A percentile compares a stretch with the other conserved stretches of the same genome.
Conservation (phyloP, 2,329 filamentous ascomycete genomes). For the Madurella mycetomatis region DNA sequence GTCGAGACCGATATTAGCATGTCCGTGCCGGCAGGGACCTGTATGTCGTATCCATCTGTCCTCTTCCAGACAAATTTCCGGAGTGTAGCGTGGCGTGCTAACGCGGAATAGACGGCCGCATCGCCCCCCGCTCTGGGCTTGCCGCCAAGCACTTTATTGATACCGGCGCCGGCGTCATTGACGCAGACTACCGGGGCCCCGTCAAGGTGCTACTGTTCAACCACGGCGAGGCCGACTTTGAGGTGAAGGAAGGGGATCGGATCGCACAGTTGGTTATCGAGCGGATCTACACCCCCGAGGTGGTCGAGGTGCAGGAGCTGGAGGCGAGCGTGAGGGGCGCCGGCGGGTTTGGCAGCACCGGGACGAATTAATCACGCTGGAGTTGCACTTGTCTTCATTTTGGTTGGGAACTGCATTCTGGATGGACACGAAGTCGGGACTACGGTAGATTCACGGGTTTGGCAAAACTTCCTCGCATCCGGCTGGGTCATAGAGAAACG, state of each 20-base stretch:
- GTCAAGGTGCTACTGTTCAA: constrained; percentile 97
- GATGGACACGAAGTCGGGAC: neutral
- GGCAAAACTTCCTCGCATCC: neutral
- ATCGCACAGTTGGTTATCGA: constrained; percentile 92
- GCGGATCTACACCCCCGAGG: constrained; percentile 88
- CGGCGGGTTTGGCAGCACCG: constrained; percentile 89
- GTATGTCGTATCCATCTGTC: constrained; percentile 47
- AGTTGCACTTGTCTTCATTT: neutral
- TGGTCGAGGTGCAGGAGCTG: constrained; percentile 82
- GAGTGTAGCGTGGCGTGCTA: neutral
- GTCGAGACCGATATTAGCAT: constrained; percentile 91
- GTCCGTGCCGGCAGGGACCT: constrained; percentile 84
- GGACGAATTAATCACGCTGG: constrained; percentile 31
- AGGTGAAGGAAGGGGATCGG: constrained; percentile 78
- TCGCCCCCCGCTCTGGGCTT: constrained; percentile 86
- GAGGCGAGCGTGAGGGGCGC: constrained; percentile 87
- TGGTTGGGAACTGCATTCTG: neutral
- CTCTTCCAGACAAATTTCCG: neutral
- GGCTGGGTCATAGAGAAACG: neutral
- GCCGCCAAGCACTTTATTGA: constrained; percentile 95
- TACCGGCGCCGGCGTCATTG: constrained; percentile 92
- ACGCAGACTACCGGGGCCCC: constrained; percentile 92
- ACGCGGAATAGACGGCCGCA: constrained; percentile 65
- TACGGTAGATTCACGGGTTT: neutral
- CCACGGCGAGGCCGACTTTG: constrained; percentile 76